Evolutionary conservation across 169 alveolate genomes (phyloP), one percentile per base, ranked within the genome.

Genomic region (Babesia caballi): DNA sequence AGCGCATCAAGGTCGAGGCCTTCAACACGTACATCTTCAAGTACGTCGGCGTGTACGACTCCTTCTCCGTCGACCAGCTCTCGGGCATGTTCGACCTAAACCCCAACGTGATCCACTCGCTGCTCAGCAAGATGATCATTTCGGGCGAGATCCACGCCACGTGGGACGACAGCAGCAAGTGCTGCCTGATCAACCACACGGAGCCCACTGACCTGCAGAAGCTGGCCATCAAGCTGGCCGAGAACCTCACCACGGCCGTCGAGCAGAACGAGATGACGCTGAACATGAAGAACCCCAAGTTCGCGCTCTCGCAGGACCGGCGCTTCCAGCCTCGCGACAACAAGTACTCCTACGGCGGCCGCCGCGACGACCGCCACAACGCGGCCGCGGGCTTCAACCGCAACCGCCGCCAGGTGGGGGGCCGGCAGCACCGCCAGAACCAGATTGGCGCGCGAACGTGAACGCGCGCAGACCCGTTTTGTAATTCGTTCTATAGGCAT

Each of bases 1-100:
- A 90, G 60, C 90, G 85, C 70, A 88, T 97, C 63, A 96, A 97
- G 90, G 93, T 91, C 61, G 97, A 95, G 65, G 98, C 98, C 21
- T 69, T 96, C 75, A 87, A 96, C 57, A 93, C 98, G 44, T 96
- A 88, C 94, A 82, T 96, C 46, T 93, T 94, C 88, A 91, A 93
- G 46, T 91, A 90, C 72, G 84, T 83, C 12, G 57, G 88, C 63
- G 73, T 93, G 32, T 93, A 93, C 78, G 94, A 90, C 56, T 91
- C 96, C 11, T 91, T 90, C 76, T 88, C 96, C 12, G 89, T 93
- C 35, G 91, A 83, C 28, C 95, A 92, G 74, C 75, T 93, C 63
- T 85, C 92, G 35, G 68, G 74, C 35, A 93, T 92, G 96, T 93
- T 93, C 63, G 93, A 83, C 60, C 85, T 93, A 25, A 83, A 84